A percentile compares a stretch with the other conserved stretches of the same genome.
phyloP scores from a whole-genome alignment of 345 rosid genomes.

The Luvunga scandens region DNA sequence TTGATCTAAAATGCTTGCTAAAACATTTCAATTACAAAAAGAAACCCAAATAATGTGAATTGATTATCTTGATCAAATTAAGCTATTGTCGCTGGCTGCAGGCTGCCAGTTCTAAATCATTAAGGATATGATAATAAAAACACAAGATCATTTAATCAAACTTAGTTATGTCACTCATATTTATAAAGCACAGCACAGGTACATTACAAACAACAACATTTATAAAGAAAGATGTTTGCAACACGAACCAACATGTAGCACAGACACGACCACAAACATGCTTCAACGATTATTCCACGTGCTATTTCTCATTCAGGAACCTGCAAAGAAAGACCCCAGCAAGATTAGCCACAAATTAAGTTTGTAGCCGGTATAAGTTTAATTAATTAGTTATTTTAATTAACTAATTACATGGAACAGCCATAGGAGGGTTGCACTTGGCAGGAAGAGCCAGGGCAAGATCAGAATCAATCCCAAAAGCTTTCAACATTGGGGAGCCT shows the following conservation, averaged over 20 bases:
- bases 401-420: slow-evolving; percentile 3
- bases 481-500: slow-evolving; percentile 43
- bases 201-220: neutral
- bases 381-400: no score
- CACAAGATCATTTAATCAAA: neutral
- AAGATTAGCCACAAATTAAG: neutral
- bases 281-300: neutral
- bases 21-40: neutral
- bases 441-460: slow-evolving; percentile 59
- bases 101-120: neutral
- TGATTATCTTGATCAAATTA: neutral
- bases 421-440: slow-evolving; percentile 42
- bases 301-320: neutral
- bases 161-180: neutral
- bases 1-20: neutral
- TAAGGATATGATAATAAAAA: neutral
- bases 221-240: neutral
- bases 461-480: slow-evolving; percentile 63
- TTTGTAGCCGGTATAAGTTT: neutral
- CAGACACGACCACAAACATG: neutral
- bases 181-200: neutral
- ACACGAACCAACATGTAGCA: neutral
- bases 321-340: neutral
- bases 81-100: neutral
- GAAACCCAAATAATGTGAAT: neutral